Evolutionary conservation across 768 basidiomycete genomes (phyloP).

Genomic region (Lentinula lateritia): DNA sequence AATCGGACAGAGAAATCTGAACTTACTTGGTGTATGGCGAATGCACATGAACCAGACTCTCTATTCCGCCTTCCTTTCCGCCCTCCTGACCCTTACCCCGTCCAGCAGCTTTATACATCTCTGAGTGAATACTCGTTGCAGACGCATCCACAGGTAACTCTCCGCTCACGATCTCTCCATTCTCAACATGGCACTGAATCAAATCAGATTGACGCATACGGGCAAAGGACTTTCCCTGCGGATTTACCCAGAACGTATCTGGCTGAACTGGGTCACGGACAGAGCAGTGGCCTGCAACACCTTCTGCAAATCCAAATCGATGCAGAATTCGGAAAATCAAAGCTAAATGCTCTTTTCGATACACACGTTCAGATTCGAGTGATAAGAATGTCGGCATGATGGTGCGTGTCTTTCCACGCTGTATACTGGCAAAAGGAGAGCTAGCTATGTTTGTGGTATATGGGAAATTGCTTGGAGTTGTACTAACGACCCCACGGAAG

Average conservation of each 20-base stretch:
- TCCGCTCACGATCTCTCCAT: background rate
- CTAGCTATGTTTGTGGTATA: background rate
- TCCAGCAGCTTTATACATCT: constrained; percentile 1
- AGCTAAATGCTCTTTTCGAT: constrained; percentile 38
- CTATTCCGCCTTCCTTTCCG: background rate
- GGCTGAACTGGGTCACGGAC: constrained; percentile 36
- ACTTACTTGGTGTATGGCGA: constrained; percentile 1
- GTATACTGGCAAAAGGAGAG: background rate
- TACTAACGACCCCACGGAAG: background rate
- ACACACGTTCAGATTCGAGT: constrained; percentile 33
- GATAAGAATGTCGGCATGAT: constrained; percentile 26
- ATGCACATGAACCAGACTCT: constrained; percentile 2
- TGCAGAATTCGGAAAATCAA: constrained; percentile 42
- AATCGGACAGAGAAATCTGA: background rate
- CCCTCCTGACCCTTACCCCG: background rate
- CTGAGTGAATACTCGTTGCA: background rate
- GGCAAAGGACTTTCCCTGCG: constrained; percentile 15
- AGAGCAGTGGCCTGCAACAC: constrained; percentile 47
- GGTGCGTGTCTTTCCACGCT: constrained; percentile 12
- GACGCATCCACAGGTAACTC: constrained; percentile 1
- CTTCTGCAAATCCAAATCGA: constrained; percentile 22
- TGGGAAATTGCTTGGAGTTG: background rate
- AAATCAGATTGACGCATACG: constrained; percentile 5
- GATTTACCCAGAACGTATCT: constrained; percentile 46
- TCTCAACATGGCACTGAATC: constrained; percentile 1